Evolutionary conservation across 2,329 filamentous ascomycete genomes (phyloP).

Genomic region (Cladosporium sp.): DNA sequence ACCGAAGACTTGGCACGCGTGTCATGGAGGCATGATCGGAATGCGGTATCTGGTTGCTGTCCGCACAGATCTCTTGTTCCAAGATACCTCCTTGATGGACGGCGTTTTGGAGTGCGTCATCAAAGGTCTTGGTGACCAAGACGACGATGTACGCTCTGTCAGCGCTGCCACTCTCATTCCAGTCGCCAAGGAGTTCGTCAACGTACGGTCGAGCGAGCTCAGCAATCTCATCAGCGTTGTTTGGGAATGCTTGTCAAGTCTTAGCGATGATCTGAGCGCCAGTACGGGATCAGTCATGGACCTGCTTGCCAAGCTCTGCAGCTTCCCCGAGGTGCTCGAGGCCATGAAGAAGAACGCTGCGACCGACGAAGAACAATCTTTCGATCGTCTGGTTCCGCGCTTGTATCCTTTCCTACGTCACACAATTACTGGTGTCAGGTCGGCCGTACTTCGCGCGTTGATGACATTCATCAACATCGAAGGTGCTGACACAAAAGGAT

Average conservation of each 20-base stretch:
- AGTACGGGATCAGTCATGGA: slow-evolving; percentile 99
- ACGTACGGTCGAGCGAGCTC: slow-evolving; percentile 74
- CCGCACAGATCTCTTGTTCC: slow-evolving; percentile 83
- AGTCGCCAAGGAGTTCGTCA: slow-evolving; percentile 92
- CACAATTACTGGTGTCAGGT: slow-evolving; percentile 92
- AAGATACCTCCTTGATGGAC: slow-evolving; percentile 83
- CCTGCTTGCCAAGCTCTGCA: slow-evolving; percentile 89
- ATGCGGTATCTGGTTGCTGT: slow-evolving; percentile 93
- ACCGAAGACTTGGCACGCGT: slow-evolving; percentile 84
- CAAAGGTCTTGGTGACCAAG: slow-evolving; percentile 85
- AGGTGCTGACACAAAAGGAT: slow-evolving; percentile 75
- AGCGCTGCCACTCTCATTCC: slow-evolving; percentile 97
- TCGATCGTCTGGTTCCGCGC: slow-evolving; percentile 86
- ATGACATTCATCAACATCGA: slow-evolving; percentile 90
- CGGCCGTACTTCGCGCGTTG: slow-evolving; percentile 87
- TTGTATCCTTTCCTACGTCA: slow-evolving; percentile 95
- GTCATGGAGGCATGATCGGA: slow-evolving; percentile 97
- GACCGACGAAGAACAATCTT: slow-evolving; percentile 81
- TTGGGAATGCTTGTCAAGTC: slow-evolving; percentile 93
- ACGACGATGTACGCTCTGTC: slow-evolving; percentile 95
- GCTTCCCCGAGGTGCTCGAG: slow-evolving; percentile 86
- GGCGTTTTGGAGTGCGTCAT: slow-evolving; percentile 90
- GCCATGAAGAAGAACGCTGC: slow-evolving; percentile 91
- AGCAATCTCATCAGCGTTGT: slow-evolving; percentile 88
- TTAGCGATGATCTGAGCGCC: slow-evolving; percentile 95